Base-by-base conservation (phyloP, 1,284 basidiomycete species). In the Ceratobasidium sp. region DNA sequence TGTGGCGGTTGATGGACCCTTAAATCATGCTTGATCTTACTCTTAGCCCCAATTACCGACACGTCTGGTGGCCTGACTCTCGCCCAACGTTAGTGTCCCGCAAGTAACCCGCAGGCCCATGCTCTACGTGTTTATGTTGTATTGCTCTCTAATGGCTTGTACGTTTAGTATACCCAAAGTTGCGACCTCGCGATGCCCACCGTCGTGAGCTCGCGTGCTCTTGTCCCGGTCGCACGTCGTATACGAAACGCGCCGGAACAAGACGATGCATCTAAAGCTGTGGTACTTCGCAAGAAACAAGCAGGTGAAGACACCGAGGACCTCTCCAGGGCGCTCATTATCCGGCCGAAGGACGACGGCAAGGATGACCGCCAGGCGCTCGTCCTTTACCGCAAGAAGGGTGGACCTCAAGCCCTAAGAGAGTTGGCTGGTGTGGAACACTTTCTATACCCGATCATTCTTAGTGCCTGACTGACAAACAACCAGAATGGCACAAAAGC, bases 281-380 rank as follows among this genome's bases (percentile, higher is more conserved):
- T 72, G 34, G 69, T 72, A 1, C 69, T 72, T 16, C 69, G 69
- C 27, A 56, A 56, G 27, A 72, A 72, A 31, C 69, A 72, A 41
- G 31, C 22, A 5, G 58, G 58, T 14, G 69, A 72, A 37, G 69
- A 72, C 13, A 72, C 19, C 24, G 69, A 72, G 27, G 69, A 72
- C 37, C 58, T 72, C n/a, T 61, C 69, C 43, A 72, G 51, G 11
- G 69, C 69, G 29, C 46, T 72, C 19, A 72, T 72, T 37, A 72
- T 72, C 22, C 69, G 69, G 8, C 69, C 69, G 22, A n/a, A 56
- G 16, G 56, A 72, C 31, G 69, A 72, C 49, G 58, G 56, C 43
- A 61, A 62, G 31, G 69, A 72, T 43, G 69, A 72, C 46, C 69
- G 69, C 58, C 69, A 72, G 58, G 69, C 69, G n/a, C 58, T 72